These are phyloP conservation scores for Conringia planisiliqua DNA, from an alignment of 345 rosid genomes.

Conservation along the genomic window DNA sequence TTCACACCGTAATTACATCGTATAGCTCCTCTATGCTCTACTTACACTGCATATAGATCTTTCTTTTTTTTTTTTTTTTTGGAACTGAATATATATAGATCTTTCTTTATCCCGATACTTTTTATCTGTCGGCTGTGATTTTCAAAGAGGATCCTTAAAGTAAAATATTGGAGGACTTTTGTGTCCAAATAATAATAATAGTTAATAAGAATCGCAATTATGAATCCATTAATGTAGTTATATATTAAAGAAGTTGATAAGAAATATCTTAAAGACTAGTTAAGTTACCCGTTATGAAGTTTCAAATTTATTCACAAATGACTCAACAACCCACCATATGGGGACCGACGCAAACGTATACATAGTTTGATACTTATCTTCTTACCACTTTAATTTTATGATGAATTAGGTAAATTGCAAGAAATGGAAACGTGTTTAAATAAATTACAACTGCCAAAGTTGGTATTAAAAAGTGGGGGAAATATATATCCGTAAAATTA, in stretches of 20 bases:
- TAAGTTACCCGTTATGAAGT: neutral
- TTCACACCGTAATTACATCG: neutral
- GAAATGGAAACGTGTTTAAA: neutral
- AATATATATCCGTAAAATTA: no score
- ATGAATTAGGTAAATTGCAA: neutral
- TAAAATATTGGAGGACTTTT: conserved; percentile 3
- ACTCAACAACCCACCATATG: neutral
- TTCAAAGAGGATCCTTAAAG: neutral
- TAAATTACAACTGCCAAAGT: neutral
- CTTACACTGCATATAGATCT: neutral
- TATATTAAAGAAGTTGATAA: neutral
- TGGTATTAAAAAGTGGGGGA: no score
- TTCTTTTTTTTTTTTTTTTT: no score
- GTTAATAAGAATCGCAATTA: neutral
- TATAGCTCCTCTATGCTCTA: neutral
- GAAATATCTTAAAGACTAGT: neutral
- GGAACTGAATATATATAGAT: no score
- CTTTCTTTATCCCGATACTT: neutral
- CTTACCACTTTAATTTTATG: neutral
- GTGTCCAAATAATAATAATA: neutral
- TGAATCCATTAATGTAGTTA: neutral
- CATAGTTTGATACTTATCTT: conserved; percentile 3
- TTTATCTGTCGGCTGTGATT: neutral
- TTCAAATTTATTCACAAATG: neutral
- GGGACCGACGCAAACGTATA: neutral